These are phyloP conservation scores for Penstemon newberryi DNA, from an alignment of 257 asterid genomes.

Conservation along the genomic window DNA sequence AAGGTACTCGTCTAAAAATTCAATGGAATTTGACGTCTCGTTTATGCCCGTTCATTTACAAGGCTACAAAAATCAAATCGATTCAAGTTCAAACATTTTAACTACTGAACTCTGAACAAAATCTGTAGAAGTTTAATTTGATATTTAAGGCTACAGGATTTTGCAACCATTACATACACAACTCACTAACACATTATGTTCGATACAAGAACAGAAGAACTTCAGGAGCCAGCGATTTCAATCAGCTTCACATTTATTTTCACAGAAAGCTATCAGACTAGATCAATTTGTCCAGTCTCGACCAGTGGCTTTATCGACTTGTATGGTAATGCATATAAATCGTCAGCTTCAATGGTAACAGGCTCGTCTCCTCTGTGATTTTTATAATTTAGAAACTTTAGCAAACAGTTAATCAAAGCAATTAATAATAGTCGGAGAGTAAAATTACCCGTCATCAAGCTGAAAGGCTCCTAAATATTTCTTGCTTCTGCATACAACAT, in stretches of 20 bases:
- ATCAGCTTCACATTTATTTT: slow-evolving; percentile 8
- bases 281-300: slow-evolving; percentile 78
- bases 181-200: background rate
- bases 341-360: slow-evolving; percentile 76
- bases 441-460: slow-evolving; percentile 73
- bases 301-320: slow-evolving; percentile 82
- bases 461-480: slow-evolving; percentile 72
- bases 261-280: slow-evolving; percentile 46
- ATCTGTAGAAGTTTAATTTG: too few species aligned
- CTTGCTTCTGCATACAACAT: slow-evolving; percentile 84
- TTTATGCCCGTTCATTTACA: too few species aligned
- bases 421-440: background rate
- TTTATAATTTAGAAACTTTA: slow-evolving; percentile 22
- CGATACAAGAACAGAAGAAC: background rate
- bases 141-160: background rate
- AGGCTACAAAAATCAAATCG: too few species aligned
- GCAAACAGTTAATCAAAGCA: slow-evolving; percentile 13
- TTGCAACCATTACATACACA: background rate
- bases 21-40: too few species aligned
- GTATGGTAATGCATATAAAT: slow-evolving; percentile 77
- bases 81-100: too few species aligned
- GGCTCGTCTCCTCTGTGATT: slow-evolving; percentile 71
- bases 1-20: too few species aligned
- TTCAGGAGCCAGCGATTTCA: slow-evolving; percentile 9
- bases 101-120: too few species aligned